A percentile compares a stretch with the other conserved stretches of the same genome.
These are phyloP conservation scores for Iris pallida DNA, from an alignment of 116 monocot genomes.

Conservation along the genomic window DNA sequence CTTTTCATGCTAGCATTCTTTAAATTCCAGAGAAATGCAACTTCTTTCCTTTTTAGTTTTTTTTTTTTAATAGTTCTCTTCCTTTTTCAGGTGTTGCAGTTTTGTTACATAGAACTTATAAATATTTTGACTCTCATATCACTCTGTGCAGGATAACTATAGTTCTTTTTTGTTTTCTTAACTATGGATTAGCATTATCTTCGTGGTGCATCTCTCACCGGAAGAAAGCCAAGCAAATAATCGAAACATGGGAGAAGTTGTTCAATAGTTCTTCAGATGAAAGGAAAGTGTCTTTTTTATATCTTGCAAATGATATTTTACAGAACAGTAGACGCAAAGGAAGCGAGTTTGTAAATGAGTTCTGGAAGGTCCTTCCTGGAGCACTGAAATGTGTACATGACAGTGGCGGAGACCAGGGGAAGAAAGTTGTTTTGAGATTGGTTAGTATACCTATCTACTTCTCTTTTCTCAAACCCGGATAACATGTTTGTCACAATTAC, in stretches of 20 bases:
- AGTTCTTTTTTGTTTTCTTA: slow-evolving; percentile 19
- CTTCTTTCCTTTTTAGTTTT: too few relatives aligned
- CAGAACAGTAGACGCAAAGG: slow-evolving; percentile 93
- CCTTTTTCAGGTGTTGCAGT: too few relatives aligned
- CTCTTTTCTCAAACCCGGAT: not conserved
- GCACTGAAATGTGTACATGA: slow-evolving; percentile 59
- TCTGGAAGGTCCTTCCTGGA: slow-evolving; percentile 92
- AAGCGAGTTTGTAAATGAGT: slow-evolving; percentile 92
- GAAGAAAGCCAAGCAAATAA: slow-evolving; percentile 79
- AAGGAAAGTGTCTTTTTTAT: slow-evolving; percentile 64
- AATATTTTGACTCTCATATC: too few relatives aligned
- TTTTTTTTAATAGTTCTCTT: too few relatives aligned
- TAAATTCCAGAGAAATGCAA: too few relatives aligned
- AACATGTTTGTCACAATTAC: not conserved
- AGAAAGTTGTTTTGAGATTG: slow-evolving; percentile 67
- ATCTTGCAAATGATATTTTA: slow-evolving; percentile 94
- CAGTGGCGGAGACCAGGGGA: slow-evolving; percentile 62
- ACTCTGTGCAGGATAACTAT: too few relatives aligned
- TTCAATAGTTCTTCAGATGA: slow-evolving; percentile 69
- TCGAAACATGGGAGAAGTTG: slow-evolving; percentile 90
- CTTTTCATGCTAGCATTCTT: too few relatives aligned
- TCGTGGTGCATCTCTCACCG: slow-evolving; percentile 92
- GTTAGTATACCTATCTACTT: slow-evolving; percentile 33
- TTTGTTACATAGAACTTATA: too few relatives aligned
- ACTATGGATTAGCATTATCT: slow-evolving; percentile 62